Evolutionary conservation across 1,139 yeast genomes (phyloP).

Genomic region (Taphrina deformans): DNA sequence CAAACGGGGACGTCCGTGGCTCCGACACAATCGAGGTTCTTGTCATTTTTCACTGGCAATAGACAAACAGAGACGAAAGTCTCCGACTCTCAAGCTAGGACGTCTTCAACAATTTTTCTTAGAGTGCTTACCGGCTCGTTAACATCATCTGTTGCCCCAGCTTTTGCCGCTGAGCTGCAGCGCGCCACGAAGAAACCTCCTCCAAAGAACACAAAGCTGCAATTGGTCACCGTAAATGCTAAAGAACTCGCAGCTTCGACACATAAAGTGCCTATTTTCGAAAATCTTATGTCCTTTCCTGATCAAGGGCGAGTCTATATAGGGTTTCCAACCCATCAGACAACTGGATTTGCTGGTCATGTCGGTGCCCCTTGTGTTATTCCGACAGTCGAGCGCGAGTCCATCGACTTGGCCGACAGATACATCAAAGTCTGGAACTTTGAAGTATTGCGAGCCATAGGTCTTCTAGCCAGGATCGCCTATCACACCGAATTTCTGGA

Average conservation of each 20-base stretch:
- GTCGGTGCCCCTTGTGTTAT: slow-evolving; percentile 48
- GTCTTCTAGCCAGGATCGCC: slow-evolving; percentile 46
- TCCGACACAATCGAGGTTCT: slow-evolving; percentile 41
- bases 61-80: background rate
- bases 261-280: slow-evolving; percentile 47
- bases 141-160: slow-evolving; percentile 36
- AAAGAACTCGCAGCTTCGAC: slow-evolving; percentile 44
- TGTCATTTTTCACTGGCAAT: slow-evolving; percentile 39
- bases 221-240: slow-evolving; percentile 44
- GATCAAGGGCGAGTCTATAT: slow-evolving; percentile 44
- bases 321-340: slow-evolving; percentile 51
- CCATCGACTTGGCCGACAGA: slow-evolving; percentile 49
- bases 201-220: slow-evolving; percentile 46
- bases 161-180: slow-evolving; percentile 46
- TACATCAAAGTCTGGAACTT: slow-evolving; percentile 50
- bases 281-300: slow-evolving; percentile 39
- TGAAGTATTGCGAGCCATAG: slow-evolving; percentile 48
- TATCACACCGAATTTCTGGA: slow-evolving; percentile 46
- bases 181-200: slow-evolving; percentile 51
- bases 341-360: slow-evolving; percentile 48
- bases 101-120: slow-evolving; percentile 23
- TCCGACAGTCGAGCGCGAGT: slow-evolving; percentile 52
- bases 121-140: slow-evolving; percentile 26
- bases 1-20: slow-evolving; percentile 41
- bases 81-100: background rate